Percentiles rank a stretch among this genome's conserved stretches.
These are phyloP conservation scores for Tylopilus felleus DNA, from an alignment of 768 basidiomycete genomes.

Conservation along the genomic window DNA sequence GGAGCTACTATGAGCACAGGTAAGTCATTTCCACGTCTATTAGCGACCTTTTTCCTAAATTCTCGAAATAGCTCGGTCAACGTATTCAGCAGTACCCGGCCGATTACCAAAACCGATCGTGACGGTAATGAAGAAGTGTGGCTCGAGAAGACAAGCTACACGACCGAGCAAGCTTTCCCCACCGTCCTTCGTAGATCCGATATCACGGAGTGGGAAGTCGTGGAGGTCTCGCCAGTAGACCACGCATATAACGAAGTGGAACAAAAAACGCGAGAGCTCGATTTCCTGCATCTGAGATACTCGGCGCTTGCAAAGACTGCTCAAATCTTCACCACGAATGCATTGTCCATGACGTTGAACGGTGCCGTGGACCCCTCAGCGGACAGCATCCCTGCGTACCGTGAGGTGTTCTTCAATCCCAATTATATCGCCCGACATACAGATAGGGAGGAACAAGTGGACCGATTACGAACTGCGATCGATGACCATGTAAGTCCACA, in stretches of 20 bases:
- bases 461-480: constrained; percentile 68
- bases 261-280: constrained; percentile 74
- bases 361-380: constrained; percentile 78
- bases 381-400: constrained; percentile 73
- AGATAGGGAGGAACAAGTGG: constrained; percentile 65
- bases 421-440: constrained; percentile 67
- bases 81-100: constrained; percentile 73
- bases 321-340: constrained; percentile 72
- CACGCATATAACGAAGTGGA: constrained; percentile 80
- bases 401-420: constrained; percentile 69
- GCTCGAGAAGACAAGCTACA: constrained; percentile 86
- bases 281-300: constrained; percentile 65
- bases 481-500: constrained; percentile 67
- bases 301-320: constrained; percentile 74
- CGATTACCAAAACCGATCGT: constrained; percentile 57
- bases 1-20: constrained; percentile 88
- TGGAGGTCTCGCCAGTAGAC: constrained; percentile 84
- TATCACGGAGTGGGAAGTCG: constrained; percentile 62
- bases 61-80: constrained; percentile 65
- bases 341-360: constrained; percentile 84
- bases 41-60: neutral
- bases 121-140: constrained; percentile 74
- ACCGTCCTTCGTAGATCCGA: constrained; percentile 90
- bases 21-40: constrained; percentile 25
- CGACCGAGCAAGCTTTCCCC: constrained; percentile 86